Evolutionary conservation across 1,139 yeast genomes (phyloP), one percentile per base, ranked within the genome.

Genomic region (Ogataea hybrid): DNA sequence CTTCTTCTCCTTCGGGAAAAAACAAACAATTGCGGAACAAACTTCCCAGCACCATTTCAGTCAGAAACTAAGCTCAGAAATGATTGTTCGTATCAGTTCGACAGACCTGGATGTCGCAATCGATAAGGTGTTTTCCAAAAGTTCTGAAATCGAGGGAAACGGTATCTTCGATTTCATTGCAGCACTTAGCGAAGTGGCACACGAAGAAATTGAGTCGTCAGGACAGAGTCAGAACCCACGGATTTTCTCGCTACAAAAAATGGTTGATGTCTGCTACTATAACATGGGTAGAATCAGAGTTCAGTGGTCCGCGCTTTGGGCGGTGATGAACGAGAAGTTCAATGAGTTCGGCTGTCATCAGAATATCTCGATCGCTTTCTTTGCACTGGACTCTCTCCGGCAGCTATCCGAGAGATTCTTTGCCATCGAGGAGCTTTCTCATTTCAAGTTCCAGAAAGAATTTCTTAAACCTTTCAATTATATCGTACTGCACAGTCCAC

Each of bases 281-380:
- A 94, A 94, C 62, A 92, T 94, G 97, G 81, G 81, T 43, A 85
- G 98, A 70, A 89, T 94, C 56, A 81, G 96, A 61, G 81, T 94
- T 50, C 97, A 94, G 66, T 94, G 98, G 97, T 80, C 96, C 7
- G 95, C 88, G 45, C 71, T 94, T 46, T 94, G 99, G 99, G 77
- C 84, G 6, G 84, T 87, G 10, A 85, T 94, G 85, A 96, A 96
- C 10, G 86, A 79, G 50, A 87, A 89, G 32, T 92, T 94, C 67
- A 87, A 88, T 52, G 76, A 72, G 35, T 92, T 89, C 49, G 95
- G 96, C 2, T 83, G 95, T 49, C 87, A 86, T 57, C 65, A 75
- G 38, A 92, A 90, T 57, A 69, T 75, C 39, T 80, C 81, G 2
- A 85, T 92, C 50, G 92, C 86, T 5, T 81, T 85, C 54, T 89